Base-by-base conservation (phyloP, 805 yeast genomes). In the Blastobotrys peoriensis region DNA sequence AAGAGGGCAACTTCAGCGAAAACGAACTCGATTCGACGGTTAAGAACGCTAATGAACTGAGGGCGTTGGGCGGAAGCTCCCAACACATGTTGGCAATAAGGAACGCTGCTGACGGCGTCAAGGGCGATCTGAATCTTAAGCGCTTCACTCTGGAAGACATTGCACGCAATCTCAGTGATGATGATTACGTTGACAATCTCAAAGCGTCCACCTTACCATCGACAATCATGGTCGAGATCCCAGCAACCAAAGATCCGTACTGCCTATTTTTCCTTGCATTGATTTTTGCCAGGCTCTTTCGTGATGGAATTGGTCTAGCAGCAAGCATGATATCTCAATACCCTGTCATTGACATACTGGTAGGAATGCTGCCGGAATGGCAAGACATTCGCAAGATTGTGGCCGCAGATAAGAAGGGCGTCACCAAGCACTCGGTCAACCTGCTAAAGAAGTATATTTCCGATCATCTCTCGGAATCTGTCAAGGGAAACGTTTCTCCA, bases 11-110 rank as follows among this genome's bases (percentile, higher is more conserved):
- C n/a, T n/a, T n/a, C n/a, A 17, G n/a, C 3, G 25, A 30, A 33
- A 16, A 18, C 6, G 36, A 25, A 6, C 39, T 10, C 15, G 27
- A n/a, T 13, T n/a, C 30, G 2, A 35, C 20, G 4, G 30, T 46
- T 22, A 40, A 37, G 25, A 35, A 38, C 8, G 40, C 34, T 4
- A 27, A 51, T 30, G 54, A 51, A 23, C 35, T 51, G n/a, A 18
- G 48, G 2, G 48, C 54, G 9, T 44, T 33, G 17, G 54, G 54
- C n/a, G 41, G 33, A 3, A 40, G 46, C 27, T 20, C 51, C 15
- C 33, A 43, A 8, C 46, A 48, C 23, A 36, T 42, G 1, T 43
- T 41, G 10, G 50, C 44, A 3, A 36, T 51, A 27, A 46, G 41
- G 35, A 48, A 45, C 33, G 39, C 44, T 3, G 38, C 48, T 41